A percentile compares a stretch with the other conserved stretches of the same genome.
Evolutionary conservation across 73 alveolate genomes (phyloP).

Genomic region (Tetrahymena elliotti): DNA sequence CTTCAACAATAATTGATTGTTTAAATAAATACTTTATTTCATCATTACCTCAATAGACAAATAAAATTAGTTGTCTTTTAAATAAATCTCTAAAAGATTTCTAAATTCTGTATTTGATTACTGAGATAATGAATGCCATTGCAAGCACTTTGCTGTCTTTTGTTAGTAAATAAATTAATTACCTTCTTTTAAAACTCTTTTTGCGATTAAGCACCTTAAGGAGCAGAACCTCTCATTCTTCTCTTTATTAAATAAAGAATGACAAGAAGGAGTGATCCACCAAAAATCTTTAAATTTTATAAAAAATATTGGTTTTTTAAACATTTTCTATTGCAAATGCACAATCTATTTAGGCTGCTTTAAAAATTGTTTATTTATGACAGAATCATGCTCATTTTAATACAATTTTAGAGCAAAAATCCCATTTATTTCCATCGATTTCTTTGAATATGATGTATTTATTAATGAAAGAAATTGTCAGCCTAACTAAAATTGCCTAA

Average conservation of each 20-base stretch:
- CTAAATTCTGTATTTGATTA: too few relatives aligned
- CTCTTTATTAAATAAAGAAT: background rate
- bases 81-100: too few relatives aligned
- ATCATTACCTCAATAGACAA: background rate
- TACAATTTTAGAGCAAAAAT: too few relatives aligned
- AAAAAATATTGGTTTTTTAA: background rate
- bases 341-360: background rate
- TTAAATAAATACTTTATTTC: too few relatives aligned
- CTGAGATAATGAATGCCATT: too few relatives aligned
- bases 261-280: background rate
- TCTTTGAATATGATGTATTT: too few relatives aligned
- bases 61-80: too few relatives aligned
- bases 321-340: background rate
- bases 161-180: background rate
- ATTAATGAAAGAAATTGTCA: background rate
- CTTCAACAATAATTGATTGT: background rate
- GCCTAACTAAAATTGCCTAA: background rate
- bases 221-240: background rate
- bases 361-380: background rate
- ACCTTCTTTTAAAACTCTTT: background rate
- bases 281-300: background rate
- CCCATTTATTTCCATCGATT: background rate
- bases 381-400: background rate
- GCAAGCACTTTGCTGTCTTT: background rate
- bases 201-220: background rate